Conservation (phyloP, 495 filamentous ascomycete genomes). For the Aspergillus avenaceus region DNA sequence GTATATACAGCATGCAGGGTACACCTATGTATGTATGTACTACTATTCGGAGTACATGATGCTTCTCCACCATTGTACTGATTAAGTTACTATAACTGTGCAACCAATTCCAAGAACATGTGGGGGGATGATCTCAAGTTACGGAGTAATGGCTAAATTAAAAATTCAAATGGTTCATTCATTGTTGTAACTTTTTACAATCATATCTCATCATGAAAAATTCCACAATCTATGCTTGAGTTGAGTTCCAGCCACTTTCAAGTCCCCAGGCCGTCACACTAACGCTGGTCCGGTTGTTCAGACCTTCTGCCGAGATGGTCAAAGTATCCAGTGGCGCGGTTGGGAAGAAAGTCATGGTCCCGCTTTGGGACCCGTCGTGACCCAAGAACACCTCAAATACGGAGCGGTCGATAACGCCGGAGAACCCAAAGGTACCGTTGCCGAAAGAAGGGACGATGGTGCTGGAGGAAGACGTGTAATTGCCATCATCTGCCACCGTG, state of each 20-base stretch:
- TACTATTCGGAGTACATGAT: too few species aligned
- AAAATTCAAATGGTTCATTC: too few species aligned
- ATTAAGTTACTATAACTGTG: too few species aligned
- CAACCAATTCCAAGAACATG: too few species aligned
- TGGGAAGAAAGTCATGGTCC: slow-evolving; percentile 44
- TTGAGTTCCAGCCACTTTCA: slow-evolving; percentile 29
- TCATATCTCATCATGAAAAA: neutral
- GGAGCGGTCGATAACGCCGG: slow-evolving; percentile 45
- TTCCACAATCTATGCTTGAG: neutral
- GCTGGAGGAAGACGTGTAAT: slow-evolving; percentile 48
- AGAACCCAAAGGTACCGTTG: slow-evolving; percentile 25
- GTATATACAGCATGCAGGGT: neutral
- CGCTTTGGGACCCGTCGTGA: slow-evolving; percentile 33
- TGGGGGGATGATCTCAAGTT: too few species aligned
- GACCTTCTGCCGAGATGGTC: slow-evolving; percentile 27
- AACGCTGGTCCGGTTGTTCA: slow-evolving; percentile 33
- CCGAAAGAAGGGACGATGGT: slow-evolving; percentile 26
- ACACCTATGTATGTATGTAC: too few species aligned
- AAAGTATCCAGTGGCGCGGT: slow-evolving; percentile 35
- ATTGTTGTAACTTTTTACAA: too few species aligned
- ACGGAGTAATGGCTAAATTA: too few species aligned
- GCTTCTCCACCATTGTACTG: too few species aligned
- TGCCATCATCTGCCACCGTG: slow-evolving; percentile 34
- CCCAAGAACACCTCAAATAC: slow-evolving; percentile 48
- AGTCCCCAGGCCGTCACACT: slow-evolving; percentile 38